Percentiles rank a stretch among this genome's conserved stretches.
Evolutionary conservation across 2,329 filamentous ascomycete species (phyloP).

Genomic region (Fusarium redolens): DNA sequence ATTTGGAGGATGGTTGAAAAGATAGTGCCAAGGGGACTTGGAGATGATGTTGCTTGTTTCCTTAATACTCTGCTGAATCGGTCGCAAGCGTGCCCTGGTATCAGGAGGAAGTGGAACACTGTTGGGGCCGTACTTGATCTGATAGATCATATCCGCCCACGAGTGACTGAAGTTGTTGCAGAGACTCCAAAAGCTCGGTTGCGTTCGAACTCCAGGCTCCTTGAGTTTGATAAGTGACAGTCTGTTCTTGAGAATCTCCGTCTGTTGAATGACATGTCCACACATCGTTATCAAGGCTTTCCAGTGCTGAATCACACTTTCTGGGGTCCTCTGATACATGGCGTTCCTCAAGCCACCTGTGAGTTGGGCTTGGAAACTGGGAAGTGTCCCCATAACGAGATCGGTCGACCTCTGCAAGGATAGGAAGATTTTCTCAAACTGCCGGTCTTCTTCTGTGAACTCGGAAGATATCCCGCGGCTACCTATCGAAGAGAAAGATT

Average conservation of each 20-base stretch:
- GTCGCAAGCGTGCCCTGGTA: constrained; percentile 78
- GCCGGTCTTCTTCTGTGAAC: constrained; percentile 79
- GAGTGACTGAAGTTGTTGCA: constrained; percentile 80
- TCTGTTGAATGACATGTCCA: constrained; percentile 75
- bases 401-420: constrained; percentile 80
- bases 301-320: constrained; percentile 74
- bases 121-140: constrained; percentile 67
- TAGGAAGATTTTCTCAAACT: constrained; percentile 85
- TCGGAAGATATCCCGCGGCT: constrained; percentile 64
- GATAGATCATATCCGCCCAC: constrained; percentile 73
- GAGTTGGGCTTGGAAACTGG: constrained; percentile 76
- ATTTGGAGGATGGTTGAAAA: constrained; percentile 43
- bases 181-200: constrained; percentile 72
- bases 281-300: constrained; percentile 78
- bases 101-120: constrained; percentile 69
- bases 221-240: constrained; percentile 85
- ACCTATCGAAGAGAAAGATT: constrained; percentile 76
- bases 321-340: constrained; percentile 68
- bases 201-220: constrained; percentile 78
- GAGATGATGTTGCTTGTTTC: constrained; percentile 80
- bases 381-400: constrained; percentile 77
- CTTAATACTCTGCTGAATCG: constrained; percentile 84
- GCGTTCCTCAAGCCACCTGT: constrained; percentile 71
- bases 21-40: constrained; percentile 67
- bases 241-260: constrained; percentile 77